These are phyloP conservation scores for Kurtzmaniella cleridarum DNA, from an alignment of 805 yeast genomes.

Conservation along the genomic window DNA sequence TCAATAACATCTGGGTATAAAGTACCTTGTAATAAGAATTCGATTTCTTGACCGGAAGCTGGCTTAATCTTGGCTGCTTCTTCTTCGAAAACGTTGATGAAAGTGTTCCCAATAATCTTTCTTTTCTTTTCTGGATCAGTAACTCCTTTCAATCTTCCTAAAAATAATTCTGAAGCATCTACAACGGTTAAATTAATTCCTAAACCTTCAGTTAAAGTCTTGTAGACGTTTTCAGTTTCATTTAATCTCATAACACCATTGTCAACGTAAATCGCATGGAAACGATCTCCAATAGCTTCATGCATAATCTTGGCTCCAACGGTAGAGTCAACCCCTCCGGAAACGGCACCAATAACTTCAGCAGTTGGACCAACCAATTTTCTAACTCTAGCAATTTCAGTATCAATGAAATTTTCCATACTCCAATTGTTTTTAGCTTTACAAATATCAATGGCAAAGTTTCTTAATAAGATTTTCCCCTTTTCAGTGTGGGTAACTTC, in stretches of 20 bases:
- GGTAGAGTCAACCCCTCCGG: conserved; percentile 99
- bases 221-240: conserved; percentile 85
- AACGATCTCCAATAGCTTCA: conserved; percentile 97
- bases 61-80: conserved; percentile 92
- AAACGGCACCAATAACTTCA: conserved; percentile 98
- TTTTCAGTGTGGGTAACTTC: conserved; percentile 95
- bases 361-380: conserved; percentile 93
- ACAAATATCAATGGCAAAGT: conserved; percentile 92
- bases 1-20: conserved; percentile 98
- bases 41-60: conserved; percentile 82
- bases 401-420: conserved; percentile 95
- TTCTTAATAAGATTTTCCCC: conserved; percentile 82
- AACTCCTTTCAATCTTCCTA: conserved; percentile 81
- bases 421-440: conserved; percentile 88
- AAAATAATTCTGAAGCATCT: conserved; percentile 89
- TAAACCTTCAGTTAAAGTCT: conserved; percentile 85
- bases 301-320: conserved; percentile 98
- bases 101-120: conserved; percentile 96
- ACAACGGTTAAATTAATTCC: conserved; percentile 93
- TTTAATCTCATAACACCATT: conserved; percentile 96
- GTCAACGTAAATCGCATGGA: conserved; percentile 97
- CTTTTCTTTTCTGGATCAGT: conserved; percentile 99
- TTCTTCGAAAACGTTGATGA: conserved; percentile 93
- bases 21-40: conserved; percentile 93
- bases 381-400: conserved; percentile 91